Evolutionary conservation across 1,139 yeast species (phyloP), one percentile per base, ranked within the genome.

Genomic region (Nakaseomyces glabratus): DNA sequence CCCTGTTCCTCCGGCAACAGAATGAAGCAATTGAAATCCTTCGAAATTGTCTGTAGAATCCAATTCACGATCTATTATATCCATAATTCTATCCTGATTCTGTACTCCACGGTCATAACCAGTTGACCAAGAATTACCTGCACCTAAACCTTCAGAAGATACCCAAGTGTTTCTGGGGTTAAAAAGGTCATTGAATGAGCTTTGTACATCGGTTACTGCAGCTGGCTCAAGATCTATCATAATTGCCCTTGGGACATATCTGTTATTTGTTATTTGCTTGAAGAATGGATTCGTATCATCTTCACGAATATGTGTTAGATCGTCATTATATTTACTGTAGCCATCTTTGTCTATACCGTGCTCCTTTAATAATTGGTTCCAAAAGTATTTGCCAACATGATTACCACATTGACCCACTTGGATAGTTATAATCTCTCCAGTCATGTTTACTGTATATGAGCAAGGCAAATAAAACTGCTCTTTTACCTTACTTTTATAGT

Each of bases 1-100:
- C 0, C 98, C 98, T 0, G 98, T 90, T 23, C 98, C 98, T 17
- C 98, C 98, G 0, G 96, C 97, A n/a, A 93, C 94, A 11, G 96
- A 84, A 57, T 90, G 98, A 38, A 88, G 61, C 44, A 90, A 62
- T 63, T 86, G 95, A 57, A 93, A 90, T 5, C 93, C 93, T 43
- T 86, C 90, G 37, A 88, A 63, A 40, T 82, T 80, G 43, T 90
- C 98, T 49, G 95, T 81, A 25, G 84, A 81, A 52, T 90, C 98
- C 28, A 88, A 71, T 50, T 90, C 97, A 41, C 94, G 68, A 52
- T 88, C 96, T 31, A 90, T 70, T 70, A 88, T 74, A 51, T 85
- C 90, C 43, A 84, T 51, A 31, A 90, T 63, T 15, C 74, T 77
- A 36, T 86, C 96, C 37, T 72, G 70, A 43, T 81, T 72, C 31